A percentile compares a stretch with the other conserved stretches of the same genome.
These are phyloP conservation scores for Haplosporangium sp. DNA, from an alignment of 371 early-diverging fungal genomes.

Conservation along the genomic window DNA sequence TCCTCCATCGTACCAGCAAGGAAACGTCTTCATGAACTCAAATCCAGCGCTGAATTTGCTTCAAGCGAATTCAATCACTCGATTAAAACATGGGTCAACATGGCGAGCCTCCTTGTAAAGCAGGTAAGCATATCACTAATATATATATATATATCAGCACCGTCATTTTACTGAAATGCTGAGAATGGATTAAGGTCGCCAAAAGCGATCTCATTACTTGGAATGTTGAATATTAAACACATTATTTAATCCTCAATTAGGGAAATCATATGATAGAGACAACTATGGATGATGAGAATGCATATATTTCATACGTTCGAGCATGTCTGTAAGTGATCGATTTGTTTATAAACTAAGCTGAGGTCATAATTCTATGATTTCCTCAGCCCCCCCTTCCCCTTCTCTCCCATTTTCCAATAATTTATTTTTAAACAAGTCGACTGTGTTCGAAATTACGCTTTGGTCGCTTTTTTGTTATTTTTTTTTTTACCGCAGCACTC, in stretches of 20 bases:
- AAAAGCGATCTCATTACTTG: neutral
- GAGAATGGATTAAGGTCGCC: neutral
- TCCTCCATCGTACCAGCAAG: constrained; percentile 21
- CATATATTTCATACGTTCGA: constrained; percentile 48
- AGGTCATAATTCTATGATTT: no score
- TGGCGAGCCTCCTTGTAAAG: constrained; percentile 53
- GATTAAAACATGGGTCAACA: constrained; percentile 55
- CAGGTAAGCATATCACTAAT: constrained; percentile 24
- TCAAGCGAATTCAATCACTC: constrained; percentile 35
- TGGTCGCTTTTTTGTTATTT: no score
- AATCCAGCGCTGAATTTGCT: constrained; percentile 40
- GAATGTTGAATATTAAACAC: neutral
- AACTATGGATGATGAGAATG: constrained; percentile 41
- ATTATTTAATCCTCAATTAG: neutral
- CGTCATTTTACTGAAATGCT: no score
- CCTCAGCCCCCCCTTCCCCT: neutral
- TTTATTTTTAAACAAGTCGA: no score
- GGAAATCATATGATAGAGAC: constrained; percentile 44
- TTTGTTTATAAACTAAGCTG: neutral
- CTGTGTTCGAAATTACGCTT: no score
- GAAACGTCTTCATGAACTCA: constrained; percentile 36
- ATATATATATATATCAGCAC: neutral
- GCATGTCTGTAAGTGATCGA: constrained; percentile 50
- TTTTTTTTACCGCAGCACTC: no score
- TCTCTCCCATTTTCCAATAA: neutral